Evolutionary conservation across 495 filamentous ascomycete genomes (phyloP).

Genomic region (Podospora appendiculata): DNA sequence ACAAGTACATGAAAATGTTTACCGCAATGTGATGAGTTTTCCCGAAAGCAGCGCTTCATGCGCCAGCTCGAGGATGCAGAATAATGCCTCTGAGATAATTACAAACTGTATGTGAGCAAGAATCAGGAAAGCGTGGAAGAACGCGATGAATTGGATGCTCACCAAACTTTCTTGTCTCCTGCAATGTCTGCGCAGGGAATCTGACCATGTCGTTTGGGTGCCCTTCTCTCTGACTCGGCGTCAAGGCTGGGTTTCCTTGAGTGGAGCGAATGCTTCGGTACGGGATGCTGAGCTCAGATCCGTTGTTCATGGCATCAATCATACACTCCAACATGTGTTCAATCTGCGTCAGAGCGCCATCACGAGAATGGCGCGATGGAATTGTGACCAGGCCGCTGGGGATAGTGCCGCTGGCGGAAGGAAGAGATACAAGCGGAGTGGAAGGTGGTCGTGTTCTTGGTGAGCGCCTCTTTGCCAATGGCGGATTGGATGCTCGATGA

Average conservation of each 20-base stretch:
- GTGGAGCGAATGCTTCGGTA: constrained; percentile 10
- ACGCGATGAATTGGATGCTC: constrained; percentile 4
- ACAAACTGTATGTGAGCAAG: neutral
- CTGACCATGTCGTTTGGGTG: constrained; percentile 12
- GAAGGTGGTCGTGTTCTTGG: too few species aligned
- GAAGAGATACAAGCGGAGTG: too few species aligned
- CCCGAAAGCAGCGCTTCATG: constrained; percentile 58
- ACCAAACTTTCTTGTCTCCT: constrained; percentile 35
- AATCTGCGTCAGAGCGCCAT: constrained; percentile 38
- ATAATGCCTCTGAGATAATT: constrained; percentile 29
- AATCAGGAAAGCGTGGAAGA: neutral
- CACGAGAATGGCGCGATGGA: constrained; percentile 8
- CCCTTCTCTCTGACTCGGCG: constrained; percentile 1
- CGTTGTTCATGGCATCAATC: constrained; percentile 35
- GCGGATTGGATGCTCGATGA: too few species aligned
- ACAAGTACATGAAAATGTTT: neutral
- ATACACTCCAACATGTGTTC: constrained; percentile 46
- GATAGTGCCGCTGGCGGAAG: too few species aligned
- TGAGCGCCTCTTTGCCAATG: too few species aligned
- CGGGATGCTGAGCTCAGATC: constrained; percentile 39
- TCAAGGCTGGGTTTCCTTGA: neutral
- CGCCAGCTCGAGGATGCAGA: constrained; percentile 64
- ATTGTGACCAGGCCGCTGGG: constrained; percentile 2
- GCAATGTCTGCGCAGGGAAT: constrained; percentile 30
- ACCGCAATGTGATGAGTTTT: constrained; percentile 73